Evolutionary conservation across 1,284 basidiomycete genomes (phyloP), one percentile per base, ranked within the genome.

Genomic region (Malassezia psittaci): DNA sequence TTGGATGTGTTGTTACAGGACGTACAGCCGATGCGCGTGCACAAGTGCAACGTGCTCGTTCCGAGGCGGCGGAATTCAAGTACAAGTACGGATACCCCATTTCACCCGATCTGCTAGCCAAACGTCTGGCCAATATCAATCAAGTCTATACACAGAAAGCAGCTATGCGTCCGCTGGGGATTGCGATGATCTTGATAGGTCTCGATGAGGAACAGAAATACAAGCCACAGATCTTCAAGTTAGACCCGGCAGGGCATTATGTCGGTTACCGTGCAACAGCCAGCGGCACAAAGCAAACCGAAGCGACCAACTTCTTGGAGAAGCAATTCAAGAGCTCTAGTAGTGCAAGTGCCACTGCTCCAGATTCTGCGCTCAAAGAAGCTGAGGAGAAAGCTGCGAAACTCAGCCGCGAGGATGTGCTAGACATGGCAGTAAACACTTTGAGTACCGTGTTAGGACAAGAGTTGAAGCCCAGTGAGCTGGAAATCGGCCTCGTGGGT

Each of bases 101-200:
- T 68, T 91, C 90, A 2, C 90, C 93, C 0, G 91, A 94, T 75
- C 85, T 88, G 33, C 82, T 99, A 41, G 88, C 94, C 35, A 85
- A 91, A 70, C 82, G 94, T 48, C 79, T 99, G 75, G 93, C 94
- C 37, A 96, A 96, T 77, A 90, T 99, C 77, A 98, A 98, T 77
- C 94, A 99, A 78, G 93, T 98, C 1, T 94, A 96, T 78, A 98
- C 93, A 0, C 93, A 96, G 77, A 83, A 88, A 60, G 94, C 94
- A 0, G 94, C 84, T 43, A 98, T 98, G 90, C 83, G 94, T 51
- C 94, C 94, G 5, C 79, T 96, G 32, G 94, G 94, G 45, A 94
- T 98, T 60, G 84, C 88, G 4, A 96, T 96, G 90, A 88, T 96
- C 62, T 78, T 98, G 62, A 90, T 98, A 67, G 94, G 94, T 1